A percentile compares a stretch with the other conserved stretches of the same genome.
These are phyloP conservation scores for Pestalotiopsis sp. DNA, from an alignment of 2,329 filamentous ascomycete species.

Conservation along the genomic window DNA sequence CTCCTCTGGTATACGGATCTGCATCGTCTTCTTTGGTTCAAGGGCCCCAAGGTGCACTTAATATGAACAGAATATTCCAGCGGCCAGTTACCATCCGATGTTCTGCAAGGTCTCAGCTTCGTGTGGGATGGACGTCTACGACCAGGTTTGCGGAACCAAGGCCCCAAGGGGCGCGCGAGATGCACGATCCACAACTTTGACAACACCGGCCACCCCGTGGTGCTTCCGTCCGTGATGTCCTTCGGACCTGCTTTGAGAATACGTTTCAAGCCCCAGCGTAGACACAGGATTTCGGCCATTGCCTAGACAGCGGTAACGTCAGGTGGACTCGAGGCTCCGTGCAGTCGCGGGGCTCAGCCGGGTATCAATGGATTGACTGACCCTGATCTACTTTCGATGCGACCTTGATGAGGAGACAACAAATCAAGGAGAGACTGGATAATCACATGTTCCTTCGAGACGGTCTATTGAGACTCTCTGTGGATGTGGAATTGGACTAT, in stretches of 20 bases:
- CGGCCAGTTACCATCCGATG: neutral
- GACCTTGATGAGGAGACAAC: constrained; percentile 1
- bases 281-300: neutral
- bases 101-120: neutral
- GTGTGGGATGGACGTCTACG: neutral
- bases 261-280: constrained; percentile 2
- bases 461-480: neutral
- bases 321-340: neutral
- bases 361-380: constrained; percentile 1
- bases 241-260: constrained; percentile 6
- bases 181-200: constrained; percentile 1
- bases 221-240: neutral
- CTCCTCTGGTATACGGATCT: neutral
- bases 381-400: constrained; percentile 2
- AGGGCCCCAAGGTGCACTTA: neutral
- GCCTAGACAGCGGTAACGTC: neutral
- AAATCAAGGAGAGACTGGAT: neutral
- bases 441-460: neutral
- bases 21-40: neutral
- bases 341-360: neutral
- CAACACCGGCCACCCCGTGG: neutral
- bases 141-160: neutral
- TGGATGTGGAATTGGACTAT: neutral
- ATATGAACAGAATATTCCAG: neutral
- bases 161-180: neutral